Conservation (phyloP, 2,329 filamentous ascomycete genomes). For the Apiospora rasikravindrae region DNA sequence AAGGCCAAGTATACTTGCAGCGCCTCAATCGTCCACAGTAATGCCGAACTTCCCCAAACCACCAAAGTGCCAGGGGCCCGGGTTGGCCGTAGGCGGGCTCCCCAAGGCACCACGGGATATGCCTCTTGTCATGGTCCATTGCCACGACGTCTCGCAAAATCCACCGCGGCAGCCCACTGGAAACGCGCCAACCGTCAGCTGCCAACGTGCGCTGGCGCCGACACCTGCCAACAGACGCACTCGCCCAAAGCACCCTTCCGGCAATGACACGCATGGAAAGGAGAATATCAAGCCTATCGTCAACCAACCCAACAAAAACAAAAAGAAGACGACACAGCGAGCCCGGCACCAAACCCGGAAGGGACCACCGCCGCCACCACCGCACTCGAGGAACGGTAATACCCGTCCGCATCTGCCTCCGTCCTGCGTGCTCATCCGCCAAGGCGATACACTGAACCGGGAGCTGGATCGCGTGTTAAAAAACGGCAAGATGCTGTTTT, state of each 20-base stretch:
- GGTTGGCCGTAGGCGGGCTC: background rate
- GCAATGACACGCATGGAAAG: background rate
- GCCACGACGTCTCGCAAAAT: background rate
- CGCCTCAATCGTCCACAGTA: too few relatives aligned
- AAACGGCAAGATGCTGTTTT: background rate
- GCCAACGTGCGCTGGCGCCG: too few relatives aligned
- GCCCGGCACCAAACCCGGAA: background rate
- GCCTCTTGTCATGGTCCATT: background rate
- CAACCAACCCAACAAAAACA: background rate
- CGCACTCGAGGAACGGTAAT: background rate
- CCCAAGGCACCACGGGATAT: background rate
- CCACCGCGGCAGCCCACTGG: background rate
- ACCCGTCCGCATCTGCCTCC: background rate
- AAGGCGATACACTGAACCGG: background rate
- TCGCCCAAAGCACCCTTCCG: background rate
- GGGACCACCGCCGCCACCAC: background rate
- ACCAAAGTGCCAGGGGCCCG: background rate
- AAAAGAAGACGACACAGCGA: background rate
- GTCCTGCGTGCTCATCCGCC: background rate
- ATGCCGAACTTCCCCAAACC: background rate
- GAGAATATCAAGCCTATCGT: background rate
- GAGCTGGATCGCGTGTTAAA: background rate
- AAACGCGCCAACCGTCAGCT: background rate
- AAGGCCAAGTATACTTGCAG: background rate
- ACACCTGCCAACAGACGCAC: background rate